These are phyloP conservation scores for Saraca asoca DNA, from an alignment of 331 rosid genomes.

Conservation along the genomic window DNA sequence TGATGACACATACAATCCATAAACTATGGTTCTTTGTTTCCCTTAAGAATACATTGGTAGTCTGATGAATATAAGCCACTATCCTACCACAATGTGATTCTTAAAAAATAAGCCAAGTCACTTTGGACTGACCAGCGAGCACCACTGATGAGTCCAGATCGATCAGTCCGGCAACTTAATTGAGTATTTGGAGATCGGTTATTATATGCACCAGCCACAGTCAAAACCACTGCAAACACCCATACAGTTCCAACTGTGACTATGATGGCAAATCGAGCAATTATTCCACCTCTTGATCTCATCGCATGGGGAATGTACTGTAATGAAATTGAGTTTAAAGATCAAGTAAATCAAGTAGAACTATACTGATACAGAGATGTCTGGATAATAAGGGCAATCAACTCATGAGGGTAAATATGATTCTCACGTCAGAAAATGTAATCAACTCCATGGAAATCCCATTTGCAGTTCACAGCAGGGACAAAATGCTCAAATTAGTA, in stretches of 20 bases:
- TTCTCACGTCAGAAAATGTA: background rate
- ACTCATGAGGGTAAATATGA: background rate
- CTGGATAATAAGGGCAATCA: background rate
- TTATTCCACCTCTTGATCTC: slow-evolving; percentile 44
- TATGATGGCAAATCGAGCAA: slow-evolving; percentile 64
- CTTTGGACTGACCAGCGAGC: slow-evolving; percentile 74
- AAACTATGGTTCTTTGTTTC: no score
- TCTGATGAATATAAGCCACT: no score
- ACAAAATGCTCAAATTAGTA: background rate
- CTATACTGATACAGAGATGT: background rate
- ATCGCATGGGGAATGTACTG: slow-evolving; percentile 69
- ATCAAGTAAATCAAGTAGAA: slow-evolving; percentile 3
- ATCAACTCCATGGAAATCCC: background rate
- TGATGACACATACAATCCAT: background rate
- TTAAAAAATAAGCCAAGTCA: slow-evolving; percentile 4
- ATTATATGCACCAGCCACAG: slow-evolving; percentile 85
- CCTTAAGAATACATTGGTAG: no score
- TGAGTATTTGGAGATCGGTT: slow-evolving; percentile 68
- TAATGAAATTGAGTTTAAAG: slow-evolving; percentile 39
- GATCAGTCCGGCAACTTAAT: slow-evolving; percentile 86
- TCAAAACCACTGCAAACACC: slow-evolving; percentile 82
- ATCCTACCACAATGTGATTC: background rate
- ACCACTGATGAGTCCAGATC: slow-evolving; percentile 80
- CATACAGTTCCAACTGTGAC: slow-evolving; percentile 67
- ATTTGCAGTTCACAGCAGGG: background rate